Base-by-base conservation (phyloP, 805 yeast genomes). In the Ogataea ramenticola region DNA sequence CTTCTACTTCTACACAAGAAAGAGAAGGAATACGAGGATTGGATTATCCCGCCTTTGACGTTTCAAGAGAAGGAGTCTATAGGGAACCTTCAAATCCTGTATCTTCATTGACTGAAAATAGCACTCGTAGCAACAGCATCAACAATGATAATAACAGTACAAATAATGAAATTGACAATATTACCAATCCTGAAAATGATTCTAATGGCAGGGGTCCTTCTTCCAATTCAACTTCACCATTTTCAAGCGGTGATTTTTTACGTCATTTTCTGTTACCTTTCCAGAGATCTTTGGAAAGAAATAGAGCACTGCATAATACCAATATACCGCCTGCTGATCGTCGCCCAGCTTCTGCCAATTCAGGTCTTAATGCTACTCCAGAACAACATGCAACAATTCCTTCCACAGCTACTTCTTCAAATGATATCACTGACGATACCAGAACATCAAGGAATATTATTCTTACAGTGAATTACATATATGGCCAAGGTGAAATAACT, bases 381-480 rank as follows among this genome's bases (percentile, higher is more conserved):
- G 27, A 24, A 24, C 27, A 24, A 10, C 27, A 24, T 10, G 27
- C 27, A 6, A 24, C 27, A 24, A 24, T 24, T 24, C 27, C 24
- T 17, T 20, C 37, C 29, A 12, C 17, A 29, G 26, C 40, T 12
- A n/a, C 26, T 10, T 8, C 37, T 20, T 19, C 21, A 19, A 11
- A 10, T n/a, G 33, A 17, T 10, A 29, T 8, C 8, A 19, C 15
- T 11, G 40, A 26, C 4, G 40, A 37, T 14, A 29, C 49, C 4
- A 64, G 57, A 46, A 49, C 58, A 11, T 57, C 65, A 1, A 52
- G 71, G 45, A 68, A 67, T 50, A 68, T 67, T 49, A 56, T 65
- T 8, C 53, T 69, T 14, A 66, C 73, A 2, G 72, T 70, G 2
- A 67, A 66, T 44, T 70, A 70, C 49, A 58, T 65, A 7, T 57